These are phyloP conservation scores for Juncus effusus DNA, from an alignment of 176 grass and related monocot genomes.

Conservation along the genomic window DNA sequence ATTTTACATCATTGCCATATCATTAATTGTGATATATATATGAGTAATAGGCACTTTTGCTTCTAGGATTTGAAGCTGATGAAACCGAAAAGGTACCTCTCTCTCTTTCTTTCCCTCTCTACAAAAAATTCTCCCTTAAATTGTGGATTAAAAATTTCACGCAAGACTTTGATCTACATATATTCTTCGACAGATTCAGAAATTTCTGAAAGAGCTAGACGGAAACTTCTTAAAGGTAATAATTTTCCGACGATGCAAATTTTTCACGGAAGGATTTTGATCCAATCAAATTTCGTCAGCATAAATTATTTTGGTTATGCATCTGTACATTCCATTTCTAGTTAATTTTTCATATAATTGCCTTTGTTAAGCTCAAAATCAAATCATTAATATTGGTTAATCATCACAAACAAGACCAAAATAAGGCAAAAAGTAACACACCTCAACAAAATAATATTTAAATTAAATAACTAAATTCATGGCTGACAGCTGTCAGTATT, in stretches of 20 bases:
- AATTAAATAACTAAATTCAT: too few relatives aligned
- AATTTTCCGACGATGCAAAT: too few relatives aligned
- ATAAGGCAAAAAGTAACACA: too few relatives aligned
- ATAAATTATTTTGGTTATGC: too few relatives aligned
- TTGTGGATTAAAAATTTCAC: neutral
- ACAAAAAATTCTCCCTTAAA: neutral
- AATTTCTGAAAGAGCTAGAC: conserved; percentile 73
- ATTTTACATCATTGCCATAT: neutral
- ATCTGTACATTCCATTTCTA: too few relatives aligned
- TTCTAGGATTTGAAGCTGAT: conserved; percentile 67
- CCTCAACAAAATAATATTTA: too few relatives aligned
- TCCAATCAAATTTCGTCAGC: neutral
- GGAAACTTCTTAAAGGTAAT: conserved; percentile 93
- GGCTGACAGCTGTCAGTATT: neutral
- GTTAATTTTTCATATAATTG: too few relatives aligned
- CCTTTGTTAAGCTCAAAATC: too few relatives aligned
- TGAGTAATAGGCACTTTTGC: conserved; percentile 64
- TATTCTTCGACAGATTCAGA: conserved; percentile 50
- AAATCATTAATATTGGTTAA: too few relatives aligned
- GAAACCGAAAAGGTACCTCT: conserved; percentile 62
- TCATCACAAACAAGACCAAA: too few relatives aligned
- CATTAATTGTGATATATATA: conserved; percentile 13
- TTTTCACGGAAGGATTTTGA: too few relatives aligned
- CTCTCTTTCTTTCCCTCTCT: neutral
- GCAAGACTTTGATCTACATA: conserved; percentile 3